These are phyloP conservation scores for Amauroascus niger DNA, from an alignment of 2,329 filamentous ascomycete species.

Conservation along the genomic window DNA sequence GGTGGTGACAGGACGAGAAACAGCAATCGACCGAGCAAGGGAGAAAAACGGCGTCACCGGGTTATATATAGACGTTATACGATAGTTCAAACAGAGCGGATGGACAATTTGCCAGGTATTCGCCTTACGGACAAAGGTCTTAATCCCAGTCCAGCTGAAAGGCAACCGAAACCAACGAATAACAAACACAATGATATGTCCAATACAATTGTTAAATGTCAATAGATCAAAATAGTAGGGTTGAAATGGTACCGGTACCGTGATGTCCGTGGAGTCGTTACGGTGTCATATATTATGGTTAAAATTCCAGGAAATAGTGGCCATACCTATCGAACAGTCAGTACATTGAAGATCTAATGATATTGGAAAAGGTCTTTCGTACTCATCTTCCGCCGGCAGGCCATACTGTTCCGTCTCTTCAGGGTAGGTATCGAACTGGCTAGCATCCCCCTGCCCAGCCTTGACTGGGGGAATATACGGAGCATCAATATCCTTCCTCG, in stretches of 20 bases:
- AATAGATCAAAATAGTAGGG: not conserved
- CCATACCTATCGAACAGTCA: conserved; percentile 48
- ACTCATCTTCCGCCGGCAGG: conserved; percentile 69
- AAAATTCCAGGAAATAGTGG: conserved; percentile 68
- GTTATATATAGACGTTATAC: not conserved
- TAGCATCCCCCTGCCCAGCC: conserved; percentile 86
- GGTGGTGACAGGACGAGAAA: not conserved
- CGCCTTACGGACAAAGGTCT: not conserved
- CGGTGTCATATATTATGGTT: conserved; percentile 22
- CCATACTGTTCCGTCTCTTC: conserved; percentile 95
- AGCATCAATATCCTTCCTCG: conserved; percentile 94
- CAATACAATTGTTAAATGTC: not conserved
- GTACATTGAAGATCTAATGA: not conserved
- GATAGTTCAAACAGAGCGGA: not conserved
- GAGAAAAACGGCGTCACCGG: not conserved
- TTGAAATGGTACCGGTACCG: not conserved
- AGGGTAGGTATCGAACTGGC: conserved; percentile 95
- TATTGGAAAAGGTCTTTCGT: conserved; percentile 39
- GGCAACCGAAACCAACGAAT: conserved; percentile 2
- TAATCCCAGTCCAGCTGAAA: conserved; percentile 10
- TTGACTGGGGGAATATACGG: conserved; percentile 95
- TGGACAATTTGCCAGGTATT: not conserved
- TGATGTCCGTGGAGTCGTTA: not conserved
- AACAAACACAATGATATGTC: not conserved
- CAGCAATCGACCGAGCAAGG: not conserved